Base-by-base conservation (phyloP, 1,284 basidiomycete genomes). In the Tilletia indica region DNA sequence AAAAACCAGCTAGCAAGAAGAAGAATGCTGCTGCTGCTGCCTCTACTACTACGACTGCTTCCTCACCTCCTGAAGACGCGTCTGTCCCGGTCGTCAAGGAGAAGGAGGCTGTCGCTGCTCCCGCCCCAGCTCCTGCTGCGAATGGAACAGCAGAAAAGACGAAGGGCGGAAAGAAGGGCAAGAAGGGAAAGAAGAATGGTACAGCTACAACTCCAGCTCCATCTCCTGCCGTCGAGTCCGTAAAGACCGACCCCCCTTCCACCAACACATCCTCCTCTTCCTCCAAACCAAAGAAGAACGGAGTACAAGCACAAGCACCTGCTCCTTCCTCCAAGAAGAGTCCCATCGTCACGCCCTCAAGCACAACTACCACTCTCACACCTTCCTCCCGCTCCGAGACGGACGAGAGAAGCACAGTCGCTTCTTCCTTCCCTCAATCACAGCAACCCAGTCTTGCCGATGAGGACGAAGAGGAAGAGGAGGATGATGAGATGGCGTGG, bases 111-210 rank as follows among this genome's bases (percentile, higher is more conserved):
- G n/a, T n/a, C n/a, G n/a, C n/a, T 31, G 58, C 58, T 31, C 58
- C 58, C 58, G 58, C 61, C 2, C 34, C 61, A 0, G 61, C 16
- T 25, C 34, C 25, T 31, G 31, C 36, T 6, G 51, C 56, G 1
- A 21, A 58, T 12, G 16, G 5, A 2, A 6, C 21, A 58, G 16
- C 61, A 5, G 61, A 64, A 14, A 64, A 64, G 61, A 34, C 61
- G 16, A n/a, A 34, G 16, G 21, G 12, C n/a, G 51, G 21, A 4
- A 64, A 64, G 61, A 64, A 64, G 61, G 36, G 36, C 8, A 64
- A 64, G 61, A 64, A 64, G 61, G 36, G 36, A 11, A 64, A 64
- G 61, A 64, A 64, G 61, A 39, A 25, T 64, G 61, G 16, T 3
- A 11, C 61, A 39, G 42, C 42, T 45, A 14, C 42, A 8, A 45